Evolutionary conservation across 75 land plant species (phyloP).

Genomic region (Pinus taeda): DNA sequence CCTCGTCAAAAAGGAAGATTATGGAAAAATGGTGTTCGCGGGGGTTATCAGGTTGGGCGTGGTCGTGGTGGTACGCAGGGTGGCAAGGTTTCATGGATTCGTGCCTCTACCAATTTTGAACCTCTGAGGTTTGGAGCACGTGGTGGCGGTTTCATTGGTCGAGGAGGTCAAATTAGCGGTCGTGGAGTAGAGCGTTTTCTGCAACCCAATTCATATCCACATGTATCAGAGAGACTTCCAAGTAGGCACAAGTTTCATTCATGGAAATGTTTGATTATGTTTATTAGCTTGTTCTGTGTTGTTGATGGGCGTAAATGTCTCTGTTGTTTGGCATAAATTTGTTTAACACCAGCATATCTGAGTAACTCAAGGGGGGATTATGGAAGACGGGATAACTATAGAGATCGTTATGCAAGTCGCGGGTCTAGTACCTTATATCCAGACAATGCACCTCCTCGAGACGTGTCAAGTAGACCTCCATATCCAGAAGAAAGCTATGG

Average conservation of each 20-base stretch:
- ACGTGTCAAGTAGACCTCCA: slow-evolving; percentile 31
- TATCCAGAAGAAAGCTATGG: slow-evolving; percentile 62
- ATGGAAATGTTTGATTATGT: not conserved
- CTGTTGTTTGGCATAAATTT: not conserved
- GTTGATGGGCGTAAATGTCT: not conserved
- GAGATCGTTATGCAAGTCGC: slow-evolving; percentile 53
- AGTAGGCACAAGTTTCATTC: slow-evolving; percentile 5
- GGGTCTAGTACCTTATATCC: slow-evolving; percentile 28
- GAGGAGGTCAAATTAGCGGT: slow-evolving; percentile 11
- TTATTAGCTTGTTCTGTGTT: not conserved
- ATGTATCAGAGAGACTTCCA: slow-evolving; percentile 10
- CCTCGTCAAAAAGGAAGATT: slow-evolving; percentile 69
- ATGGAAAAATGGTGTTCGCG: slow-evolving; percentile 41
- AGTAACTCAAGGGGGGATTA: slow-evolving; percentile 56
- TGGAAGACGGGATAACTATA: slow-evolving; percentile 44
- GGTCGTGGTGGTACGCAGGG: not conserved
- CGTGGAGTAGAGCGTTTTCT: slow-evolving; percentile 12
- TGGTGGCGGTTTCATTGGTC: slow-evolving; percentile 15
- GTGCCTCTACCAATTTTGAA: slow-evolving; percentile 15
- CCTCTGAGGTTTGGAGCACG: slow-evolving; percentile 13
- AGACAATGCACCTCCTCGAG: slow-evolving; percentile 23
- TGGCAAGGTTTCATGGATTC: not conserved
- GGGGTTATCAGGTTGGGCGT: slow-evolving; percentile 29
- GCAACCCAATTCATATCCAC: not conserved
- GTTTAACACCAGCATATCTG: slow-evolving; percentile 46